phyloP scores from a whole-genome alignment of 768 basidiomycete genomes.

The Dendrothele bispora region DNA sequence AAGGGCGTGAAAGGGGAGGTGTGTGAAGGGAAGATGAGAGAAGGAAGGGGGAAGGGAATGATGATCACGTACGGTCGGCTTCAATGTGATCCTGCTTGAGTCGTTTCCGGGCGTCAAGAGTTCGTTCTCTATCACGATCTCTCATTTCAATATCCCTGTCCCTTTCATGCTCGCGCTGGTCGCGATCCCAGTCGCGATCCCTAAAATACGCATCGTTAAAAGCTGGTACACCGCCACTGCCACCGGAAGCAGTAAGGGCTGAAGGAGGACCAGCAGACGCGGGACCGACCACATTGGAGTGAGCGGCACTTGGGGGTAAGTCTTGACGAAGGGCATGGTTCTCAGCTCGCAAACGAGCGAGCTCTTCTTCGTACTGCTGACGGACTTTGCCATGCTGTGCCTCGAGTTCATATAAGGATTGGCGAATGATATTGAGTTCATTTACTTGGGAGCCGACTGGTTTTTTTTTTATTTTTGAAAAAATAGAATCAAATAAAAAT shows the following conservation, averaged over 20 bases:
- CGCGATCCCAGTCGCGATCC: slow-evolving; percentile 10
- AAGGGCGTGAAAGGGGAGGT: background rate
- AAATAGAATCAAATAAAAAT: background rate
- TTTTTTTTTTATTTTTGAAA: too few relatives aligned
- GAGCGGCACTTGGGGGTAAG: slow-evolving; percentile 35
- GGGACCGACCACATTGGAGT: slow-evolving; percentile 14
- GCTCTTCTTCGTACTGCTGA: slow-evolving; percentile 84
- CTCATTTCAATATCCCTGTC: slow-evolving; percentile 9
- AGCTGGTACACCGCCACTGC: slow-evolving; percentile 15
- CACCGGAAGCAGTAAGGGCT: slow-evolving; percentile 29
- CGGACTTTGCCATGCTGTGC: slow-evolving; percentile 83
- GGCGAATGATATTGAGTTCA: slow-evolving; percentile 87
- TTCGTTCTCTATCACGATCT: slow-evolving; percentile 22
- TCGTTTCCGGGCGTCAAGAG: slow-evolving; percentile 35
- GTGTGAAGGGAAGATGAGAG: too few relatives aligned
- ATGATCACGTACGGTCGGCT: slow-evolving; percentile 24
- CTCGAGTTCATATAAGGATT: slow-evolving; percentile 91
- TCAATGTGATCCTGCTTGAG: slow-evolving; percentile 49
- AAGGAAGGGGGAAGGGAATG: too few relatives aligned
- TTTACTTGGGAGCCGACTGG: slow-evolving; percentile 83
- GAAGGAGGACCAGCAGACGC: slow-evolving; percentile 18
- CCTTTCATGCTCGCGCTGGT: slow-evolving; percentile 3
- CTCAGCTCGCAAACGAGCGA: slow-evolving; percentile 69
- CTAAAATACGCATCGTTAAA: slow-evolving; percentile 21
- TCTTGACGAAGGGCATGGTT: slow-evolving; percentile 51